Evolutionary conservation across 805 yeast species (phyloP), one percentile per base, ranked within the genome.

Genomic region (Candida mattraensis): DNA sequence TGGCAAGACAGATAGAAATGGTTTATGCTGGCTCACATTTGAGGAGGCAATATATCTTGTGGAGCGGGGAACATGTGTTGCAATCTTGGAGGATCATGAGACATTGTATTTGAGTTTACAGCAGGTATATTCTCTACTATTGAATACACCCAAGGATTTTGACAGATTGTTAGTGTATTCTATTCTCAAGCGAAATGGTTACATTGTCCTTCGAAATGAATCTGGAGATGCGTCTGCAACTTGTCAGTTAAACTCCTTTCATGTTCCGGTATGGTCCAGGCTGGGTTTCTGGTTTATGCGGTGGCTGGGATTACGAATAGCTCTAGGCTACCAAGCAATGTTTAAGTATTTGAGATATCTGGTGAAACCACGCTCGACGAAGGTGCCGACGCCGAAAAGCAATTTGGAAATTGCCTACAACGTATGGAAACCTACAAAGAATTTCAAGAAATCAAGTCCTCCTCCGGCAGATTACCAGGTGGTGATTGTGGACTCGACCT

Each of bases 351-450:
- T 55, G 5, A 35, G 44, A 17, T 27, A 36, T 11, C 25, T 27
- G 5, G 18, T 46, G 9, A 8, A n/a, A n/a, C n/a, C n/a, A n/a
- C n/a, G n/a, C n/a, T n/a, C n/a, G n/a, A n/a, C n/a, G n/a, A n/a
- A n/a, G n/a, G n/a, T n/a, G n/a, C n/a, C n/a, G n/a, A n/a, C n/a
- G n/a, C n/a, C n/a, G n/a, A n/a, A n/a, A n/a, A n/a, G 16, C 18
- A 16, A 7, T 22, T 9, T 22, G 34, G 15, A 17, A 7, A 24
- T 83, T 3, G 64, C 74, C 0, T 88, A 68, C 49, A 70, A 83
- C 50, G 84, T 86, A 3, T 89, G 96, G 96, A 87, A 85, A 55
- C 97, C 98, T 2, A 65, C 70, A 2, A 70, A 84, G 0, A 60
- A 66, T 3, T 89, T 84, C 63, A 80, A 79, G 40, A 87, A 87